Evolutionary conservation across 352 stramenopile genomes (phyloP), one percentile per base, ranked within the genome.

Genomic region (Phytophthora sojae): DNA sequence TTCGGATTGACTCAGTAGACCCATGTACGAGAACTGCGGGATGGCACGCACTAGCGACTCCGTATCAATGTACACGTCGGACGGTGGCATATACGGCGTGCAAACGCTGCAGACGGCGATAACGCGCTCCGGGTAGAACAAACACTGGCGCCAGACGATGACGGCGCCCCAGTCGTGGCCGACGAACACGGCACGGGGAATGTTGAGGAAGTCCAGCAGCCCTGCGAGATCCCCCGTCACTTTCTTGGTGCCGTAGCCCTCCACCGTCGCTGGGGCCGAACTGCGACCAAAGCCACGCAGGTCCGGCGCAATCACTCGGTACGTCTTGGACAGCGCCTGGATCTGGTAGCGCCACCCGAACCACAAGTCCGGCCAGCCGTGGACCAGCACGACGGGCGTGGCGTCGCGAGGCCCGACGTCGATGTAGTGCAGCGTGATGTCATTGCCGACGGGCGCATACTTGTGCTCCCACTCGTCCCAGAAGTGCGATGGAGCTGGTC

Each of bases 341-440:
- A 91, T 90, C 61, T 91, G 83, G 69, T 81, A 76, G 39, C 80
- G 80, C 83, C 85, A 91, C 9, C 81, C 85, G 58, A 89, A 93
- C 85, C 81, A 93, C 32, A 93, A 63, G 56, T 93, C 85, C 21
- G 85, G 85, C 78, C 81, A 93, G 5, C 85, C 85, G 68, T 93
- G 85, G 23, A 91, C 77, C 55, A 93, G 79, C 55, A 93, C 74
- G 29, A 93, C 57, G 7, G 83, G 77, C 37, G 81, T 71, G 54
- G 68, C 82, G 47, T 90, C 79, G 8, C 64, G 58, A 21, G 80
- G 83, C 3, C 83, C 83, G 6, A 83, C 83, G 49, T 90, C 79
- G 56, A 93, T 76, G 69, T 85, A 93, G 75, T 91, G 85, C 11
- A 92, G 58, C 3, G 61, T 77, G 47, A 88, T 73, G 35, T 69